Conservation (phyloP, 352 stramenopile genomes). For the Pythium chondricola region DNA sequence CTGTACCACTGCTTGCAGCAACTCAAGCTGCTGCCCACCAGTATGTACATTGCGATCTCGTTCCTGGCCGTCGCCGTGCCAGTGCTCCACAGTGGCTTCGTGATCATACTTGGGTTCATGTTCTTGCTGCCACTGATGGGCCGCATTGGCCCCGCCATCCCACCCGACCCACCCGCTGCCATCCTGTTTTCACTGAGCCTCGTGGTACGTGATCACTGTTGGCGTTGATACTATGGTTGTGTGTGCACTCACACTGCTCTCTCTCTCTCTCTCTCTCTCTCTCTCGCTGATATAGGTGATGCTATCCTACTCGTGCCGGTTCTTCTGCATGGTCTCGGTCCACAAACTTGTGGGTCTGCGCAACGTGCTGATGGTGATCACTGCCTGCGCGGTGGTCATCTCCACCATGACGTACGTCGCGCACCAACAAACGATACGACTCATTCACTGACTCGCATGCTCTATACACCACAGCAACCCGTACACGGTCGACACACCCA, state of each 20-base stretch:
- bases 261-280: background rate
- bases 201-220: slow-evolving; percentile 24
- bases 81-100: slow-evolving; percentile 52
- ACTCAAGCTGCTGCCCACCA: slow-evolving; percentile 29
- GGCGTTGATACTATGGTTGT: no score
- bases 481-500: slow-evolving; percentile 67
- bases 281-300: slow-evolving; percentile 2
- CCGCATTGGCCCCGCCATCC: slow-evolving; percentile 42
- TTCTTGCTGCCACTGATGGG: slow-evolving; percentile 77
- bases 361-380: slow-evolving; percentile 32
- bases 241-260: no score
- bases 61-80: slow-evolving; percentile 44
- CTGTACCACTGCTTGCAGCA: slow-evolving; percentile 32
- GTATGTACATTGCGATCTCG: slow-evolving; percentile 41
- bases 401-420: slow-evolving; percentile 42
- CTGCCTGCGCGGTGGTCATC: slow-evolving; percentile 29
- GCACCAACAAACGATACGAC: no score
- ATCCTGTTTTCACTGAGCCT: slow-evolving; percentile 43
- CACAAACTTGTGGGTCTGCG: slow-evolving; percentile 34
- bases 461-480: slow-evolving; percentile 70
- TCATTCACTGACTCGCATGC: no score
- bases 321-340: slow-evolving; percentile 64
- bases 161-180: slow-evolving; percentile 49
- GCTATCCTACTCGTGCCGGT: slow-evolving; percentile 48
- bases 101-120: slow-evolving; percentile 48